These are phyloP conservation scores for Serendipita vermifera DNA, from an alignment of 768 basidiomycete species.

Conservation along the genomic window DNA sequence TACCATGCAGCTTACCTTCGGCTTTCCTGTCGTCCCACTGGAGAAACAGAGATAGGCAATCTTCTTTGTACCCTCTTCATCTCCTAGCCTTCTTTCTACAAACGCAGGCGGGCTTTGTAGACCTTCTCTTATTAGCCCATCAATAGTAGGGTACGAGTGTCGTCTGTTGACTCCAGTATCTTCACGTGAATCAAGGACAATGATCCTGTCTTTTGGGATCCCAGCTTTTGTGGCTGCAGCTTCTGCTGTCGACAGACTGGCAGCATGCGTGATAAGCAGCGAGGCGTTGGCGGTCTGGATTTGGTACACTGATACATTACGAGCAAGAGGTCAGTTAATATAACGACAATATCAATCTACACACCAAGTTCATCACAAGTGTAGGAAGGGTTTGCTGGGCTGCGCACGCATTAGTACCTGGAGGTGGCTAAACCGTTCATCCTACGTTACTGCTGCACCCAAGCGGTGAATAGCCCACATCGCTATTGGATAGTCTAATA, in stretches of 20 bases:
- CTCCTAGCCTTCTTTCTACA: constrained; percentile 36
- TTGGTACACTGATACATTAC: constrained; percentile 15
- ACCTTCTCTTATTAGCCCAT: constrained; percentile 39
- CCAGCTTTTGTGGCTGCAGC: constrained; percentile 6
- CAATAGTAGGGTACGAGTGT: constrained; percentile 25
- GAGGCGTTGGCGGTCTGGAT: constrained; percentile 13
- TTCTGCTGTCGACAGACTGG: neutral
- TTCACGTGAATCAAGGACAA: constrained; percentile 4
- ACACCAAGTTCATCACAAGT: constrained; percentile 16
- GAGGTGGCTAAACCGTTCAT: neutral
- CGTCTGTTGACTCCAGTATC: neutral
- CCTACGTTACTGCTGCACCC: constrained; percentile 17
- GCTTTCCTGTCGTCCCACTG: constrained; percentile 62
- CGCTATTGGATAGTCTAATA: constrained; percentile 17
- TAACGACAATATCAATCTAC: constrained; percentile 8
- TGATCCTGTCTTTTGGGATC: neutral
- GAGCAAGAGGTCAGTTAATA: neutral
- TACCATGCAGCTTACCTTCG: constrained; percentile 20
- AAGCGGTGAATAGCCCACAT: constrained; percentile 18
- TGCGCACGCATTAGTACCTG: neutral
- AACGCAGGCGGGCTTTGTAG: constrained; percentile 28
- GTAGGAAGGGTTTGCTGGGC: constrained; percentile 18
- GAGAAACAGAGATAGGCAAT: constrained; percentile 61
- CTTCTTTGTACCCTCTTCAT: constrained; percentile 55
- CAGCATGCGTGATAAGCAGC: constrained; percentile 14